Evolutionary conservation across 495 filamentous ascomycete species (phyloP).

Genomic region (Podospora didyma): DNA sequence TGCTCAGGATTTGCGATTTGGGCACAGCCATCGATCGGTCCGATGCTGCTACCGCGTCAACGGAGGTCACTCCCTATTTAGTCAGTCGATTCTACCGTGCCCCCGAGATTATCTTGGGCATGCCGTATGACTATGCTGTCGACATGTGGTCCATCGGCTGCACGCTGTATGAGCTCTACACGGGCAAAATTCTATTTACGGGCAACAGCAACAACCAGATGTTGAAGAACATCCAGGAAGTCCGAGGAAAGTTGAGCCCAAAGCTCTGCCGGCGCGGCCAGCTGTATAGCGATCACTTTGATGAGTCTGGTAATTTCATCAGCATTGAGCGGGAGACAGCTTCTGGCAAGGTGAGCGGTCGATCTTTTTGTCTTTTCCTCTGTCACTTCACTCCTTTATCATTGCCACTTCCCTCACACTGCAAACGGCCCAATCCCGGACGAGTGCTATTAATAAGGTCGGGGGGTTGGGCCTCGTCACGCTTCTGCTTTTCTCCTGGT

Average conservation of each 20-base stretch:
- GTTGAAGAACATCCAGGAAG: constrained; percentile 93
- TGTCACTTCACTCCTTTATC: not conserved
- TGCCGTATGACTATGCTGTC: constrained; percentile 88
- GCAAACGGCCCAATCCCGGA: too few relatives aligned
- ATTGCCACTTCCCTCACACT: not conserved
- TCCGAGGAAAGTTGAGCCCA: constrained; percentile 83
- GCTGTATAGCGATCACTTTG: constrained; percentile 73
- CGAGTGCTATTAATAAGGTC: too few relatives aligned
- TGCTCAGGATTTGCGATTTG: constrained; percentile 92
- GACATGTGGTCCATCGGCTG: constrained; percentile 98
- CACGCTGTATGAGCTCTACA: constrained; percentile 94
- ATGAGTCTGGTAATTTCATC: constrained; percentile 80
- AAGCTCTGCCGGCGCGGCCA: constrained; percentile 80
- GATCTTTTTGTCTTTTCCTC: constrained; percentile 10
- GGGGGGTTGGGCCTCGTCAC: too few relatives aligned
- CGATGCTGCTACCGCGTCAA: constrained; percentile 60
- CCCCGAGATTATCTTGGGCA: constrained; percentile 94
- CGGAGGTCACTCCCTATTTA: constrained; percentile 87
- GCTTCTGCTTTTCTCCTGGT: too few relatives aligned
- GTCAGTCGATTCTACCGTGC: constrained; percentile 97
- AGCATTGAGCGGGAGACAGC: constrained; percentile 82
- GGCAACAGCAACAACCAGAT: constrained; percentile 97
- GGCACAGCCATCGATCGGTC: constrained; percentile 87
- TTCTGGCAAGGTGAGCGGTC: constrained; percentile 63
- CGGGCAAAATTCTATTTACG: constrained; percentile 93